phyloP scores from a whole-genome alignment of 129 eudicot species.

The Ambrosia artemisiifolia region DNA sequence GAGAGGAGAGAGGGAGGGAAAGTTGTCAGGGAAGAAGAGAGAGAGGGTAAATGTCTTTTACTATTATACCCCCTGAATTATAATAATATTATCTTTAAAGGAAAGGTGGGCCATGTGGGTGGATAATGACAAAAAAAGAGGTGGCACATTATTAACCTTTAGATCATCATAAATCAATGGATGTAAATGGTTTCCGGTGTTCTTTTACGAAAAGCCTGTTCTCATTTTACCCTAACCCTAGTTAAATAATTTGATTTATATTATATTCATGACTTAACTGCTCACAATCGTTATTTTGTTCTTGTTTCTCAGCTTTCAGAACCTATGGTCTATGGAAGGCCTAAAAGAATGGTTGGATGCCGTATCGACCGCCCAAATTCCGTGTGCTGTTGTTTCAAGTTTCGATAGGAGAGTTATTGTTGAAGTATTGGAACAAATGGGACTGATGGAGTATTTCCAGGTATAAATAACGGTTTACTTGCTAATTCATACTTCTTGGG shows the following conservation, averaged over 20 bases:
- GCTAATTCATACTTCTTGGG: background rate
- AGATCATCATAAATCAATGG: no score
- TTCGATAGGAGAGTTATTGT: conserved; percentile 74
- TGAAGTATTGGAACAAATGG: conserved; percentile 61
- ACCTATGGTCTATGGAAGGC: conserved; percentile 71
- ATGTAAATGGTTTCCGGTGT: no score
- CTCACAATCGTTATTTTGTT: conserved; percentile 11
- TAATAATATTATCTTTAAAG: no score
- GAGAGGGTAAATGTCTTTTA: no score
- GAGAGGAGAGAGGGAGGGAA: no score
- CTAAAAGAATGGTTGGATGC: conserved; percentile 89
- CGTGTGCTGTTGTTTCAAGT: conserved; percentile 95
- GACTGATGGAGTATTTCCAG: conserved; percentile 80
- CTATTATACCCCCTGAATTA: no score
- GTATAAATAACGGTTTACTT: conserved; percentile 11
- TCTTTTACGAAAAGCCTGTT: no score
- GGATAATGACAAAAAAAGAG: no score
- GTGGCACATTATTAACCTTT: no score
- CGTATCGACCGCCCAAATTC: conserved; percentile 74
- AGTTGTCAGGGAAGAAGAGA: no score
- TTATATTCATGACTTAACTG: background rate
- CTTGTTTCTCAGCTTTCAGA: conserved; percentile 53
- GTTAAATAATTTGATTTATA: background rate
- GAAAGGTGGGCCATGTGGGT: no score
- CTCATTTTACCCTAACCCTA: no score